Evolutionary conservation across 495 filamentous ascomycete genomes (phyloP).

Genomic region (Podospora australis): DNA sequence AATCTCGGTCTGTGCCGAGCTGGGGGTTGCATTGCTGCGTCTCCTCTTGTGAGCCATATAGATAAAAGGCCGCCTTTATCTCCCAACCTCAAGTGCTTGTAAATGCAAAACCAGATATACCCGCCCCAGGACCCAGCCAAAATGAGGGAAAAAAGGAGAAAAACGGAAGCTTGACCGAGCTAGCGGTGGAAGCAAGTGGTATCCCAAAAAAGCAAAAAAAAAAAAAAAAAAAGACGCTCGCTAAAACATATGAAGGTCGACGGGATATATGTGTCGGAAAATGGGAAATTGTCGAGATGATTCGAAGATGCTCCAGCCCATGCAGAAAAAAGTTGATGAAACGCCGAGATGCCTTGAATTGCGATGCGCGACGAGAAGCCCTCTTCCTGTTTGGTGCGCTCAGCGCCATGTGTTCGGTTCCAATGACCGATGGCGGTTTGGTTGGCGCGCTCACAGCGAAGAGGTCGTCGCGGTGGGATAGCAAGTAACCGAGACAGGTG

Average conservation of each 20-base stretch:
- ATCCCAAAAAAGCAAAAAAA: slow-evolving; percentile 23
- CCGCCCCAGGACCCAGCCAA: slow-evolving; percentile 43
- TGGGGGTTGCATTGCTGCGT: slow-evolving; percentile 48
- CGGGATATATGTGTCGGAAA: slow-evolving; percentile 15
- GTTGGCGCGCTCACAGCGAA: slow-evolving; percentile 18
- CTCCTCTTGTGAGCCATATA: slow-evolving; percentile 32
- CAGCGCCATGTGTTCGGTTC: background rate
- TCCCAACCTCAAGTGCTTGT: slow-evolving; percentile 31
- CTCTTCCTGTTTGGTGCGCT: slow-evolving; percentile 11
- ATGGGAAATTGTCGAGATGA: slow-evolving; percentile 18
- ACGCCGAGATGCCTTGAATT: slow-evolving; percentile 31
- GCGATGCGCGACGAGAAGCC: slow-evolving; percentile 12
- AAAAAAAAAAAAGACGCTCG: slow-evolving; percentile 30
- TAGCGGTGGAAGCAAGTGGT: slow-evolving; percentile 33
- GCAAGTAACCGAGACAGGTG: slow-evolving; percentile 29
- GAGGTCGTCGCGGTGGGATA: slow-evolving; percentile 36
- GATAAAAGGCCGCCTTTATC: slow-evolving; percentile 36
- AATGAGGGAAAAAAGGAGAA: slow-evolving; percentile 32
- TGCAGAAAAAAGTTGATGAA: slow-evolving; percentile 28
- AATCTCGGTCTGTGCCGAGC: slow-evolving; percentile 37
- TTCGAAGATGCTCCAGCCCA: slow-evolving; percentile 33
- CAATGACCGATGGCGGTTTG: slow-evolving; percentile 5
- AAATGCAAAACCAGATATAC: slow-evolving; percentile 39
- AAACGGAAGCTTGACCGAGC: slow-evolving; percentile 36
- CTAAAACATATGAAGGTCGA: slow-evolving; percentile 23